These are phyloP conservation scores for Xerocomellus chrysenteron DNA, from an alignment of 768 basidiomycete genomes.

Conservation along the genomic window DNA sequence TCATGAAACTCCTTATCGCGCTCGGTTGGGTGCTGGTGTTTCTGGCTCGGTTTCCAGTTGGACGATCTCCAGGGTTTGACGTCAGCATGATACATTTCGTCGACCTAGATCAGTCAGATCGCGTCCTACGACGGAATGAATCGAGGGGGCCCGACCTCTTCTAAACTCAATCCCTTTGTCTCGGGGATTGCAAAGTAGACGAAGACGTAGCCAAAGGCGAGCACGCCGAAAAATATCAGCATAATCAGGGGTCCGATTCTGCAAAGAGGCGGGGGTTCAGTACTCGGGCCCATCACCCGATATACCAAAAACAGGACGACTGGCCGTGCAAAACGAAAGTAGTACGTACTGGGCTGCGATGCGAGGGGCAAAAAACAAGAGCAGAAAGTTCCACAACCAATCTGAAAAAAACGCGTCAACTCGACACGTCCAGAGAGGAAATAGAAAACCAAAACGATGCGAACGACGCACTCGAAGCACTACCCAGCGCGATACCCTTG, in stretches of 20 bases:
- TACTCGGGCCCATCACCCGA: not conserved
- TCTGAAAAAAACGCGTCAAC: constrained; percentile 22
- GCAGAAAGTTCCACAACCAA: constrained; percentile 75
- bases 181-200: constrained; percentile 82
- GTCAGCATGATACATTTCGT: constrained; percentile 67
- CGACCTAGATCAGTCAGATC: constrained; percentile 43
- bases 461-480: constrained; percentile 43
- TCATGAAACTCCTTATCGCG: not conserved
- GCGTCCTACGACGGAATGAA: too few relatives aligned
- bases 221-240: constrained; percentile 77
- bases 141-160: constrained; percentile 50
- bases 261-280: not conserved
- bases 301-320: not conserved
- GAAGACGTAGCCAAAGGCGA: constrained; percentile 67
- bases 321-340: not conserved
- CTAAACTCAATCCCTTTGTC: constrained; percentile 72
- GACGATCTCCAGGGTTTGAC: constrained; percentile 65
- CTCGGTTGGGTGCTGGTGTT: constrained; percentile 22
- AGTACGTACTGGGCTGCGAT: constrained; percentile 52
- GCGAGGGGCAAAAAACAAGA: constrained; percentile 69
- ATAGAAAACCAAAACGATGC: not conserved
- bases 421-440: not conserved
- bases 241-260: constrained; percentile 74
- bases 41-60: constrained; percentile 51
- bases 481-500: constrained; percentile 72